phyloP scores from a whole-genome alignment of 352 stramenopile species.

The Pythium grandisporangium region DNA sequence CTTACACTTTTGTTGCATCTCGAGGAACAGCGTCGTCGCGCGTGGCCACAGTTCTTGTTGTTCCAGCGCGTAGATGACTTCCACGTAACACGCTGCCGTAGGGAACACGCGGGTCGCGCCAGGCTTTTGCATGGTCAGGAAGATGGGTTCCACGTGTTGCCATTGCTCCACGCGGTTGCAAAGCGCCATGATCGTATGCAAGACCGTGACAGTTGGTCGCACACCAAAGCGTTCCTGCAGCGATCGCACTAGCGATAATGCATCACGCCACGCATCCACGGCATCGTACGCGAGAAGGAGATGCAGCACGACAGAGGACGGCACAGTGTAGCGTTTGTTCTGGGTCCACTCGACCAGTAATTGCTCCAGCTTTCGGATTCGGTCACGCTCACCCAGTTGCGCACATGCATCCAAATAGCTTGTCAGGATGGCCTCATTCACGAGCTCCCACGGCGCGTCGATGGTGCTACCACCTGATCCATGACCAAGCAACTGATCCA shows the following conservation, averaged over 20 bases:
- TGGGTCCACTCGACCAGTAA: conserved; percentile 33
- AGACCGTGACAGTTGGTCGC: conserved; percentile 29
- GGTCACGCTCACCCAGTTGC: conserved; percentile 1
- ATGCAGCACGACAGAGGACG: conserved; percentile 21
- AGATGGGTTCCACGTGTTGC: conserved; percentile 48
- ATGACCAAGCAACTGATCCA: no score
- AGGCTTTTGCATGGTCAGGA: conserved; percentile 51
- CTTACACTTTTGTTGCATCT: conserved; percentile 54
- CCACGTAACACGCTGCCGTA: conserved; percentile 53
- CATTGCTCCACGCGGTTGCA: conserved; percentile 52
- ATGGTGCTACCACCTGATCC: no score
- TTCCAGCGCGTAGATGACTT: conserved; percentile 64
- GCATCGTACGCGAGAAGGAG: conserved; percentile 38
- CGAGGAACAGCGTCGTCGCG: conserved; percentile 60
- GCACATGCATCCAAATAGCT: conserved; percentile 9
- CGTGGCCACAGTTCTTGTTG: conserved; percentile 53
- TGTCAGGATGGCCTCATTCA: conserved; percentile 1
- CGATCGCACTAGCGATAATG: conserved; percentile 35
- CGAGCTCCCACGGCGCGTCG: background rate
- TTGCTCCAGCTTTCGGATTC: conserved; percentile 20
- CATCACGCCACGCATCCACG: conserved; percentile 34
- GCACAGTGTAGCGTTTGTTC: conserved; percentile 2
- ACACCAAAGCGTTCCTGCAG: conserved; percentile 30
- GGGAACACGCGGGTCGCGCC: conserved; percentile 33
- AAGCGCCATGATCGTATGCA: conserved; percentile 50